Conservation (phyloP, 306 rosid genomes). For the Casuarina equisetifolia region DNA sequence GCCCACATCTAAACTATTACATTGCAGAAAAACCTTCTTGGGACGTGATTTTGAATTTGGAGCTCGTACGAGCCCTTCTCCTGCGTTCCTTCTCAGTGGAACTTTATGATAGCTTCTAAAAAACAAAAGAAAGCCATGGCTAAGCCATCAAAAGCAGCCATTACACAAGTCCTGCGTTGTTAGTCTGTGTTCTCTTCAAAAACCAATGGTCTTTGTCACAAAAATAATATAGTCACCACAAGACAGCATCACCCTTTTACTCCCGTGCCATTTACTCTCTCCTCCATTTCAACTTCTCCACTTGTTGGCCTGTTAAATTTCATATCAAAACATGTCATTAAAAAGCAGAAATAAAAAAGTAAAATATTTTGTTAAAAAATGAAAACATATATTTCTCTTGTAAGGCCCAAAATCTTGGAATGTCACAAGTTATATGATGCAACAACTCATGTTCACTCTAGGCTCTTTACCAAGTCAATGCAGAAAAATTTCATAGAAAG, state of each 20-base stretch:
- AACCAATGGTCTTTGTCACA: background rate
- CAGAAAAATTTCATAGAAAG: too few relatives aligned
- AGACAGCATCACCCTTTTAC: background rate
- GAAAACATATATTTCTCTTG: background rate
- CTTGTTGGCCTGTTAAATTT: constrained; percentile 12
- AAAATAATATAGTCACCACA: background rate
- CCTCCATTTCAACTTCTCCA: constrained; percentile 4
- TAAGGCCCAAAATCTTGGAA: background rate
- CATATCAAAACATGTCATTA: background rate
- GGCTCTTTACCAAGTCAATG: too few relatives aligned
- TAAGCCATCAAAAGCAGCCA: background rate
- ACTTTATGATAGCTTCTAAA: background rate
- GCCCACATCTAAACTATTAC: background rate
- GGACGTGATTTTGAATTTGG: background rate
- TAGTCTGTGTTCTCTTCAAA: background rate
- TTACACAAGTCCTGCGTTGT: background rate
- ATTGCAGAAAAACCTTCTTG: background rate
- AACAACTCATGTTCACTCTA: background rate
- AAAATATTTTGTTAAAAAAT: background rate
- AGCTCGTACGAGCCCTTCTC: background rate
- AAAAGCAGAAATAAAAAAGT: background rate
- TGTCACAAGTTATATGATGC: background rate
- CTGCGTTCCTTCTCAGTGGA: background rate
- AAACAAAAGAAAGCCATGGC: background rate
- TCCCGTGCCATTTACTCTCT: background rate